phyloP scores from a whole-genome alignment of 2,329 filamentous ascomycete species.

The Lecanicillium sp. region DNA sequence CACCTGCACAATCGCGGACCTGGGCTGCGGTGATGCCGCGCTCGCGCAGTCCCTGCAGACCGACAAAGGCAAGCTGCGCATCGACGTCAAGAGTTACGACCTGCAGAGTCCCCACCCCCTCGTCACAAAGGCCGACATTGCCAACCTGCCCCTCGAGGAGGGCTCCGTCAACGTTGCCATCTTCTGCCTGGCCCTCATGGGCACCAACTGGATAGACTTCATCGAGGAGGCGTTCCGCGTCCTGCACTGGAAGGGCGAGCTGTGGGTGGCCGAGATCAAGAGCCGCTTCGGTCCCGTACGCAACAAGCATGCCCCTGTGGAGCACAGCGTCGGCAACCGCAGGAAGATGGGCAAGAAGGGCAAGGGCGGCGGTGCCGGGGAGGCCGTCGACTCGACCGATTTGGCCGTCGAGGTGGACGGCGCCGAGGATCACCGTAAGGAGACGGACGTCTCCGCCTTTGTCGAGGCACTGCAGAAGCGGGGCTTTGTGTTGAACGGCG shows the following conservation, averaged over 20 bases:
- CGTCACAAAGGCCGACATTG: constrained; percentile 85
- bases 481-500: constrained; percentile 76
- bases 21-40: constrained; percentile 88
- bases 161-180: constrained; percentile 78
- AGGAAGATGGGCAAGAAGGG: constrained; percentile 49
- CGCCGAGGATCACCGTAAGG: constrained; percentile 53
- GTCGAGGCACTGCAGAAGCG: constrained; percentile 73
- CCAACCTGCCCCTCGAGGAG: constrained; percentile 69
- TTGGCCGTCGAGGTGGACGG: constrained; percentile 68
- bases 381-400: constrained; percentile 46
- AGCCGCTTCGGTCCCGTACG: constrained; percentile 61
- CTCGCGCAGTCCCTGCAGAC: constrained; percentile 64
- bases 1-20: constrained; percentile 74
- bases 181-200: constrained; percentile 96
- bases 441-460: constrained; percentile 84
- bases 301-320: constrained; percentile 39
- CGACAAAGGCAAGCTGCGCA: constrained; percentile 58
- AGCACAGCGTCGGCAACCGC: constrained; percentile 66
- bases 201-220: constrained; percentile 96
- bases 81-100: constrained; percentile 80
- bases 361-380: constrained; percentile 41
- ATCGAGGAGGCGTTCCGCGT: constrained; percentile 93
- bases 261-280: constrained; percentile 98
- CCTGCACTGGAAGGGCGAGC: constrained; percentile 87
- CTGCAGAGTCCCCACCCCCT: constrained; percentile 69